Base-by-base conservation (phyloP, 352 stramenopile species). In the Blastocystis sp. region DNA sequence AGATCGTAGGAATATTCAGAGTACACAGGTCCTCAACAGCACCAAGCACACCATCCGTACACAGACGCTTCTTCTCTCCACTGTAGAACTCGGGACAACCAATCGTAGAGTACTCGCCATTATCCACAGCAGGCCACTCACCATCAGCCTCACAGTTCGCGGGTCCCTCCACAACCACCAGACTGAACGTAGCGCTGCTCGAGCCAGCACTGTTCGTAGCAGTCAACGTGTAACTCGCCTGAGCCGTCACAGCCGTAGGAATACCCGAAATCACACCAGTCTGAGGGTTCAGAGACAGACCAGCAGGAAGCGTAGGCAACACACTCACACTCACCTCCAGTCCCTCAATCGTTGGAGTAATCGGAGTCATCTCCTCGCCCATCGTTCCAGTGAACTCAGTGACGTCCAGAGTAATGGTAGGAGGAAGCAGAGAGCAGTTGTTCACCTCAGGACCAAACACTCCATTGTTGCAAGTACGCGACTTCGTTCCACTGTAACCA, bases 341-440 rank as follows among this genome's bases (percentile, higher is more conserved):
- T 14, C 36, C 61, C 24, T 6, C 61, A 14, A 72, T 72, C 42
- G 7, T n/a, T 42, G 61, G 61, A 42, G 27, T 34, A 46, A 72
- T 72, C n/a, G 36, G 61, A 11, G 75, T 72, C 75, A 85, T 85
- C 4, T n/a, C n/a, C n/a, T n/a, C n/a, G n/a, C n/a, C n/a, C n/a
- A n/a, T n/a, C 1, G 46, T 21, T 7, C 18, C 36, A 24, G 36
- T 46, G 24, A 29, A 29, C 46, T 59, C 40, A 11, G 24, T 32
- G 16, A 40, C n/a, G 34, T 42, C 38, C 0, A 81, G 32, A 21
- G 29, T 16, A 6, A 59, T 11, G 4, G 11, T 72, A 63, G 61
- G 61, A 54, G 36, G 18, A 72, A 72, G n/a, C 36, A 24, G 1
- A 8, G 2, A n/a, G 40, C 69, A 79, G n/a, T 32, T 1, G 4